Evolutionary conservation across 371 early-diverging fungal species (phyloP).

Genomic region (Actinomortierella ambigua): DNA sequence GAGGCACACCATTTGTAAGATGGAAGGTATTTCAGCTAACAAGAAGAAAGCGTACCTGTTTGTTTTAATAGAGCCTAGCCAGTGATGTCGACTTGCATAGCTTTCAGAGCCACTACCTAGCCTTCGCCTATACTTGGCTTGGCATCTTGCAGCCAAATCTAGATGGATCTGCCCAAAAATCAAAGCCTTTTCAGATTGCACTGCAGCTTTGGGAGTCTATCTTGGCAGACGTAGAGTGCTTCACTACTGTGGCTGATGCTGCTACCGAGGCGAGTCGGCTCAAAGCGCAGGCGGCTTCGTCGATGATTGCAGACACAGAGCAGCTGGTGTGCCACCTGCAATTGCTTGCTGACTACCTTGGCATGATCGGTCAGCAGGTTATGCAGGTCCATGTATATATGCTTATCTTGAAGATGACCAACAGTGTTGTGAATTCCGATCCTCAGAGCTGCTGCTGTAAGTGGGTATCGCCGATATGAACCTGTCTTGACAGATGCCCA

Average conservation of each 20-base stretch:
- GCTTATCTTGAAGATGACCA: conserved; percentile 34
- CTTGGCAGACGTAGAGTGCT: conserved; percentile 41
- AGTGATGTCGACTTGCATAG: conserved; percentile 49
- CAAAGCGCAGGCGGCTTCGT: conserved; percentile 3
- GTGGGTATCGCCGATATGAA: too few relatives aligned
- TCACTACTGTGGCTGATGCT: conserved; percentile 17
- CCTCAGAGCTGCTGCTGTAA: background rate
- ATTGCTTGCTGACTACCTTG: conserved; percentile 42
- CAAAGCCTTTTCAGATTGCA: conserved; percentile 55
- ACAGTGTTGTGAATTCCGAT: conserved; percentile 19
- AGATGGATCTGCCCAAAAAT: conserved; percentile 9
- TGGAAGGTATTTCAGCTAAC: too few relatives aligned
- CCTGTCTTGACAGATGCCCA: too few relatives aligned
- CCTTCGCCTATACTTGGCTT: conserved; percentile 61
- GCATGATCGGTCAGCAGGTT: conserved; percentile 34
- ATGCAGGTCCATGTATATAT: conserved; percentile 36
- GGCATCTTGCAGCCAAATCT: conserved; percentile 50
- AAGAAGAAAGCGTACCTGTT: too few relatives aligned
- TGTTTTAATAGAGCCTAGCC: conserved; percentile 33
- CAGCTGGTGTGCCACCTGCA: conserved; percentile 30
- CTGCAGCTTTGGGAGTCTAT: conserved; percentile 63
- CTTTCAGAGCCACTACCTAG: conserved; percentile 59
- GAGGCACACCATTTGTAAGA: too few relatives aligned
- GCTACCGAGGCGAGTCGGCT: background rate
- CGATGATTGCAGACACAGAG: conserved; percentile 24